Conservation (phyloP, 148 eudicot species). For the Chenopodium quinoa region DNA sequence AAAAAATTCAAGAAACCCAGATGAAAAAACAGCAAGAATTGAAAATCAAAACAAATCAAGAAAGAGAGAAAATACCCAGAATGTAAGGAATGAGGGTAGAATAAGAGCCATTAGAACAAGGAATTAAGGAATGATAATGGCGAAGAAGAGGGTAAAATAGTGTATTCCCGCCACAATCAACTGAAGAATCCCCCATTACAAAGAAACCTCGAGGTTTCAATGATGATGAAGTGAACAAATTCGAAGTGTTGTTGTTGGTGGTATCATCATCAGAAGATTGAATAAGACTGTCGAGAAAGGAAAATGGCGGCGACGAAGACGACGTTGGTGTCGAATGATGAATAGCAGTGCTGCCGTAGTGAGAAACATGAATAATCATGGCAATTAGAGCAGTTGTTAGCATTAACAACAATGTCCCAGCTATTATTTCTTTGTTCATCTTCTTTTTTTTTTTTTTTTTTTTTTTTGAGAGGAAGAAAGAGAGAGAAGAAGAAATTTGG, state of each 20-base stretch:
- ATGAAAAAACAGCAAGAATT: background rate
- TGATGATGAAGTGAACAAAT: background rate
- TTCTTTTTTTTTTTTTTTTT: background rate
- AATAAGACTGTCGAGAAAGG: background rate
- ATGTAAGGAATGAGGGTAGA: constrained; percentile 49
- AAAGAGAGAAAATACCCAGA: constrained; percentile 35
- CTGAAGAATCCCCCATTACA: constrained; percentile 61
- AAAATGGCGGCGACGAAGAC: background rate
- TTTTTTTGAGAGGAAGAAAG: background rate
- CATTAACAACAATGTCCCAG: constrained; percentile 15
- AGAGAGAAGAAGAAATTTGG: background rate
- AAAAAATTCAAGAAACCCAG: background rate
- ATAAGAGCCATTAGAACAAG: constrained; percentile 48
- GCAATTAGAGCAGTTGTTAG: constrained; percentile 15
- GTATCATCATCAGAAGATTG: background rate
- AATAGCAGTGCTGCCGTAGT: background rate
- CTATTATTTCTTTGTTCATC: constrained; percentile 15
- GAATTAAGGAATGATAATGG: constrained; percentile 40
- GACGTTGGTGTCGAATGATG: background rate
- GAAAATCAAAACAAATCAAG: background rate
- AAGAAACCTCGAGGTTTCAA: constrained; percentile 33
- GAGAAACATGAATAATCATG: background rate
- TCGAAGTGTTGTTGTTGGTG: background rate
- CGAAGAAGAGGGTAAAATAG: constrained; percentile 45
- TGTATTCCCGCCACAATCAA: constrained; percentile 66